These are phyloP conservation scores for Drechmeria coniospora DNA, from an alignment of 2,329 filamentous ascomycete species.

Conservation along the genomic window DNA sequence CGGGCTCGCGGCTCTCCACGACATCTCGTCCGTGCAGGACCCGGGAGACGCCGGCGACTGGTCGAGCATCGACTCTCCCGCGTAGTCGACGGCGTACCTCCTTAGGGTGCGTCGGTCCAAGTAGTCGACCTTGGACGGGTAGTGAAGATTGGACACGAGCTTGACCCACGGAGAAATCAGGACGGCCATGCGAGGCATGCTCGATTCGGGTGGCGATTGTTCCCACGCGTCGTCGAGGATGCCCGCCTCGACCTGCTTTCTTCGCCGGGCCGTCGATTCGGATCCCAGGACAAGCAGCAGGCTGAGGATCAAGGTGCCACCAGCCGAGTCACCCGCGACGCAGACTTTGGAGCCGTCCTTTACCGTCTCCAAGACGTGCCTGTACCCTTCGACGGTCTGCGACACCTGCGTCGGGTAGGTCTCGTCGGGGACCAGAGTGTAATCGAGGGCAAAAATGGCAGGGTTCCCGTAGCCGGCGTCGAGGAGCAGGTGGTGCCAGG, in stretches of 20 bases:
- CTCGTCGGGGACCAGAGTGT: conserved; percentile 62
- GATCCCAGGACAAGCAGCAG: conserved; percentile 51
- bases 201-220: conserved; percentile 9
- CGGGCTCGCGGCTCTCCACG: conserved; percentile 55
- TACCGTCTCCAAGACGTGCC: conserved; percentile 47
- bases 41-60: conserved; percentile 45
- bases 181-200: conserved; percentile 37
- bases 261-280: conserved; percentile 9
- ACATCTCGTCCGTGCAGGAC: conserved; percentile 44
- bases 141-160: conserved; percentile 51
- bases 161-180: conserved; percentile 73
- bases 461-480: conserved; percentile 56
- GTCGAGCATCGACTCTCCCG: conserved; percentile 24
- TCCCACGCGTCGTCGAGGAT: conserved; percentile 6
- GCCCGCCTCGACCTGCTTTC: conserved; percentile 5
- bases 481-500: conserved; percentile 52
- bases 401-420: conserved; percentile 59
- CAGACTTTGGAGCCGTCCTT: conserved; percentile 47
- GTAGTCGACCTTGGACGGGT: conserved; percentile 60
- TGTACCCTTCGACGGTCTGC: conserved; percentile 55
- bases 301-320: conserved; percentile 57
- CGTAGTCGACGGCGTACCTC: conserved; percentile 55
- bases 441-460: conserved; percentile 65
- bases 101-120: conserved; percentile 51
- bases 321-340: conserved; percentile 67